Conservation (phyloP, 2,329 filamentous ascomycete species). For the Neofusicoccum laricinum region DNA sequence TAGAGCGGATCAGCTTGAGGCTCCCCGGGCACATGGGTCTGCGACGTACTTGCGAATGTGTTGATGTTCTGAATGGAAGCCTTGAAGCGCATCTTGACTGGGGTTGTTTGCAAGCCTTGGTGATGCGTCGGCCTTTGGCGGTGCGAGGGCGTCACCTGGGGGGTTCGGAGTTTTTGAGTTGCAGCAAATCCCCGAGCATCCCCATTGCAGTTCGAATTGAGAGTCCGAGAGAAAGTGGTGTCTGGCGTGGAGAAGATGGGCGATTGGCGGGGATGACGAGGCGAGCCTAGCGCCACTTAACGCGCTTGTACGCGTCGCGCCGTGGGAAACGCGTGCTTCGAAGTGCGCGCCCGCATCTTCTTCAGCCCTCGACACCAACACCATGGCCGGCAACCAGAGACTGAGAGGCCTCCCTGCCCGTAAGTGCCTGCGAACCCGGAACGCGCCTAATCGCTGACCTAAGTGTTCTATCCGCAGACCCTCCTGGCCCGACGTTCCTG, state of each 20-base stretch:
- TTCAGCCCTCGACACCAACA: neutral
- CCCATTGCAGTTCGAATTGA: neutral
- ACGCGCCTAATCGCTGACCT: neutral
- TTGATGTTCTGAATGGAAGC: conserved; percentile 51
- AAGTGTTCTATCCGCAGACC: conserved; percentile 52
- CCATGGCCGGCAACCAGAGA: conserved; percentile 23
- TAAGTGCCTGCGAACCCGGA: conserved; percentile 19
- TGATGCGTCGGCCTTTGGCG: neutral
- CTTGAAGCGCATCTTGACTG: conserved; percentile 49
- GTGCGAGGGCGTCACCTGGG: neutral
- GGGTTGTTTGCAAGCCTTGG: neutral
- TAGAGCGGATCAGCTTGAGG: conserved; percentile 25
- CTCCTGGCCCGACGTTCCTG: conserved; percentile 80
- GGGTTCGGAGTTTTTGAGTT: too few relatives aligned
- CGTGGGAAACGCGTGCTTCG: neutral
- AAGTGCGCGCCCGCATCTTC: neutral
- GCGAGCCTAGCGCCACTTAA: neutral
- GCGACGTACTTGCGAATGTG: conserved; percentile 51
- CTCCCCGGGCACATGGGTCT: conserved; percentile 17
- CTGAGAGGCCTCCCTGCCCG: conserved; percentile 33
- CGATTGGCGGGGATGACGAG: neutral
- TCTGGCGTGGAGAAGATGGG: neutral
- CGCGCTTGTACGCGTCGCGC: conserved; percentile 13
- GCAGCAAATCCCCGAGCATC: neutral
- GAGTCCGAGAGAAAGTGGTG: neutral